phyloP scores from a whole-genome alignment of 306 rosid species.

The Neltuma alba region DNA sequence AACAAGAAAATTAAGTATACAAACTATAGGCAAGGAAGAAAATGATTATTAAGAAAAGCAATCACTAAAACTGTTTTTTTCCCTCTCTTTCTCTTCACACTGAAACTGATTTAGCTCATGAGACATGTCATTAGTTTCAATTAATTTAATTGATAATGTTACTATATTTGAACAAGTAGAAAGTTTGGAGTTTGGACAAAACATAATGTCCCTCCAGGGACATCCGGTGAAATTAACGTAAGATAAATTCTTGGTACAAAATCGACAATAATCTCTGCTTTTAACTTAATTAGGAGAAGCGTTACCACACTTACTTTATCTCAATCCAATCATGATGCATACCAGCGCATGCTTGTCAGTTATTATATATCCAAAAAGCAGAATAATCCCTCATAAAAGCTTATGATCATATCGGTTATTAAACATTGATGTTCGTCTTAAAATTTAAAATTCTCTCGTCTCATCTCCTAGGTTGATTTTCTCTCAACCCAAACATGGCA shows the following conservation, averaged over 20 bases:
- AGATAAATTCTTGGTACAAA: no score
- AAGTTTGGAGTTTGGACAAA: no score
- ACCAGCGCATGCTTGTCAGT: not conserved
- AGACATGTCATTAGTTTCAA: no score
- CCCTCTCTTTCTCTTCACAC: no score
- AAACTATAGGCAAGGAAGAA: no score
- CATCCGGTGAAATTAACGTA: no score
- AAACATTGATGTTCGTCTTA: not conserved
- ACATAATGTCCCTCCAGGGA: no score
- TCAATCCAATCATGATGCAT: not conserved
- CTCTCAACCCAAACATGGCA: not conserved
- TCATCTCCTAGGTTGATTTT: not conserved
- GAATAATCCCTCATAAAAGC: not conserved
- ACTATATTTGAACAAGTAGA: rapidly evolving
- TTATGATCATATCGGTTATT: not conserved
- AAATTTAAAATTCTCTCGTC: not conserved
- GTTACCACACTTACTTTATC: not conserved
- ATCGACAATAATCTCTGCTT: not conserved
- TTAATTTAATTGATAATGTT: no score
- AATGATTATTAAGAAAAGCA: no score
- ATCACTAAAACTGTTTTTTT: no score
- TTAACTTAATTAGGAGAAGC: not conserved
- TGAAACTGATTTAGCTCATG: not conserved
- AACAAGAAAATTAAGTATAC: no score
- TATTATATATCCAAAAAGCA: not conserved